Base-by-base conservation (phyloP, 345 rosid genomes). In the Cardamine chenopodiifolia region DNA sequence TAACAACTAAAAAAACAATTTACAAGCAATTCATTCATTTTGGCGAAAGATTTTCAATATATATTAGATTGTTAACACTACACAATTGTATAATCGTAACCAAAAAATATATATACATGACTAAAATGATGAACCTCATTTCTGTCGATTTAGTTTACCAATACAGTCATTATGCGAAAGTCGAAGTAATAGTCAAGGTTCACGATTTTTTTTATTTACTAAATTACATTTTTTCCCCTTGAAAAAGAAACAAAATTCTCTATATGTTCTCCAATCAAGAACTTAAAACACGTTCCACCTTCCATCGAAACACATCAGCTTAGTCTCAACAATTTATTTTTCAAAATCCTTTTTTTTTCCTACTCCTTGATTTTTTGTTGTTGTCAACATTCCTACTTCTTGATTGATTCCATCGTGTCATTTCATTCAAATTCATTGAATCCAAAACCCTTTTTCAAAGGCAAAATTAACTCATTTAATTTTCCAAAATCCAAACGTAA, bases 211-310 rank as follows among this genome's bases (percentile, higher is more conserved):
- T 14, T 8, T n/a, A 14, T 4, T 2, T 22, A 8, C 2, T 3
- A 25, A 39, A n/a, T 15, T 63, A 45, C n/a, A 44, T 25, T n/a
- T 44, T 23, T n/a, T 20, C 13, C 8, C 62, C 17, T 12, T 14
- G 14, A 8, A 22, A 66, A 66, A 32, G 8, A 31, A 15, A 40
- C 4, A 37, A 37, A 37, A 13, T 3, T 13, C 6, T 22, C 13
- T 1, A 22, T 39, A 40, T 62, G 3, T 20, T 66, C 22, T 12
- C 20, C 14, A 19, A 20, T 66, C n/a, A n/a, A n/a, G n/a, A 34
- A 49, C 71, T 32, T 50, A 66, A 66, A 66, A 49, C 59, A 66
- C 59, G 59, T 49, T 66, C 71, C 47, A 66, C 59, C 59, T 66
- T 66, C 45, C 70, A 31, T 49, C 29, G 1, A 49, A 13, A 29